phyloP scores from a whole-genome alignment of 169 alveolate genomes.

The Babesia caballi region DNA sequence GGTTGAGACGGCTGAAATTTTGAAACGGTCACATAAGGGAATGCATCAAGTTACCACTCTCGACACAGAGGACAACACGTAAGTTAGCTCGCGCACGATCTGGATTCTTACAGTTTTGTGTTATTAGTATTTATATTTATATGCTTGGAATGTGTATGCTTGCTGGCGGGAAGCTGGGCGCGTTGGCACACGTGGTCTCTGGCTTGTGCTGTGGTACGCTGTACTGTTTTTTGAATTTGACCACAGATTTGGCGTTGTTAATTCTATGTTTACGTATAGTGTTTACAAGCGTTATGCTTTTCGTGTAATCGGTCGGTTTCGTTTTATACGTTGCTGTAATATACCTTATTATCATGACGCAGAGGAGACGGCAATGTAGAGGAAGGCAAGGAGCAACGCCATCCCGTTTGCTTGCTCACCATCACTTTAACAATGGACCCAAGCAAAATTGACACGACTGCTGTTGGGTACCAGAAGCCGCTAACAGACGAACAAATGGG shows the following conservation, averaged over 20 bases:
- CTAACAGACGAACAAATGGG: constrained; percentile 38
- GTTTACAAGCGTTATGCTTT: no score
- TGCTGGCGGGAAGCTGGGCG: no score
- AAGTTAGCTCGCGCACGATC: not conserved
- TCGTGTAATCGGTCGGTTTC: no score
- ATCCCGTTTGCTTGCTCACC: constrained; percentile 55
- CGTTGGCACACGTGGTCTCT: no score
- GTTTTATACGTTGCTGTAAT: no score
- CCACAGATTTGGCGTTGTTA: no score
- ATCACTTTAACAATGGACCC: constrained; percentile 54
- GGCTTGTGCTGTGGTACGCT: no score
- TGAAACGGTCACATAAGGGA: constrained; percentile 81
- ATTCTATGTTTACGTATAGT: not conserved
- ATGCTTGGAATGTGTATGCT: no score
- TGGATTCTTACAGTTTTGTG: no score
- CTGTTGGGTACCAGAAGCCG: constrained; percentile 62
- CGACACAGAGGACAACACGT: constrained; percentile 61
- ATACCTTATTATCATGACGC: not conserved
- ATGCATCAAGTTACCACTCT: constrained; percentile 80
- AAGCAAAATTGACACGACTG: constrained; percentile 29
- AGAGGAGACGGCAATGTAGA: constrained; percentile 11
- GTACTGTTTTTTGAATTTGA: no score
- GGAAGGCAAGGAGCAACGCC: constrained; percentile 44
- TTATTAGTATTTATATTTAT: no score
- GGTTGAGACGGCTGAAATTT: constrained; percentile 82